Evolutionary conservation across 1,284 basidiomycete species (phyloP), one percentile per base, ranked within the genome.

Genomic region (Leccinum solheimii): DNA sequence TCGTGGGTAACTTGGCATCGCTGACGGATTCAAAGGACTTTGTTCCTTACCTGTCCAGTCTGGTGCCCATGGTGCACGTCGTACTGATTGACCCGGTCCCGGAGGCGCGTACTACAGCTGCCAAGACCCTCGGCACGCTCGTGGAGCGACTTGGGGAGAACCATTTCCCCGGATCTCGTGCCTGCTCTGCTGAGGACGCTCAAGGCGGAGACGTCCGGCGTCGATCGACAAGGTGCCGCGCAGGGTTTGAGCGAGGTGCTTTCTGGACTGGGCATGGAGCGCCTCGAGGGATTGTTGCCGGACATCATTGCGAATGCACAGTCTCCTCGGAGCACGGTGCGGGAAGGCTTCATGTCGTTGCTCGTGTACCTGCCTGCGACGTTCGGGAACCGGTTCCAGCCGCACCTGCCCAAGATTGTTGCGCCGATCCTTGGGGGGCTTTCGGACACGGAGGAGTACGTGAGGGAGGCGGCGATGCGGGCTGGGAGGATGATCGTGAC

Each of bases 401-500:
- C 96, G 4, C 96, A 99, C 76, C 81, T 99, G 16, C 92, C 94
- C 7, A 93, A 95, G 74, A 97, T 99, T 72, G 94, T 99, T 57
- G 82, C 91, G 9, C 97, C 97, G 0, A 97, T 99, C 69, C 83
- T 99, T 55, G 88, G 87, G 61, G 97, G 97, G 69, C 80, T 99
- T 48, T 92, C 97, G 0, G 97, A 99, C 75, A 83, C 89, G 5
- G 95, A 97, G 68, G 97, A 99, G 79, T 95, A 91, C 70, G 94
- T 96, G 6, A 85, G 95, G 52, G 95, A 98, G 66, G 96, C 97
- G 14, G 96, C 97, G 5, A 98, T 99, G 96, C 87, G 94, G 43
- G 97, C 97, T n/a, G 97, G 97, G 64, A 86, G 97, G 67, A 99
- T 99, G 96, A 92, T 99, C 68, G 94, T 99, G 65, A 91, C 90